Evolutionary conservation across 2,329 filamentous ascomycete genomes (phyloP).

Genomic region (Claviceps cyperi): DNA sequence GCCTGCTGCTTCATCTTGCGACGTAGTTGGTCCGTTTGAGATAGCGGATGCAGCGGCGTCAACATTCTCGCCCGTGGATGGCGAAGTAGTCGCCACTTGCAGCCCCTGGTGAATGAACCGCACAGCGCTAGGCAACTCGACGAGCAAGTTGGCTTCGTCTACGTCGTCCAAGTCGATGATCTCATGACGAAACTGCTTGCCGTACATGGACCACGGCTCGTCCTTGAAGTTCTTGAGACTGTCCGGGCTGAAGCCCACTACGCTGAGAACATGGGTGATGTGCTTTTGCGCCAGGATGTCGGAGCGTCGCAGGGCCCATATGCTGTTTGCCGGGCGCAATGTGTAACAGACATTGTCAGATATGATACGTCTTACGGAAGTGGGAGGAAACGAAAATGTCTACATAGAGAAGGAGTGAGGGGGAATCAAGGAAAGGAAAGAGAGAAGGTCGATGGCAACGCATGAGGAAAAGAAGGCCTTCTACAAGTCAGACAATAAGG

Average conservation of each 20-base stretch:
- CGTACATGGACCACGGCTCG: constrained; percentile 32
- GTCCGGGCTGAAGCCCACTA: constrained; percentile 41
- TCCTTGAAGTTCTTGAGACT: constrained; percentile 31
- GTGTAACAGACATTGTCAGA: no score
- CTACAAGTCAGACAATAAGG: background rate
- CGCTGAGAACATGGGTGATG: constrained; percentile 86
- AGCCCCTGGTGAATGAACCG: constrained; percentile 55
- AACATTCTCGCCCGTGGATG: background rate
- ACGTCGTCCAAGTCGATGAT: constrained; percentile 81
- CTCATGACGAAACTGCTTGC: constrained; percentile 53
- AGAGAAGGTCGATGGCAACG: background rate
- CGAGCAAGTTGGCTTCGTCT: constrained; percentile 73
- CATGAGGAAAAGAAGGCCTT: no score
- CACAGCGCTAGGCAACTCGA: constrained; percentile 65
- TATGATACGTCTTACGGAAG: no score
- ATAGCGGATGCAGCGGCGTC: background rate
- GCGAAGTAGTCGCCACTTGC: background rate
- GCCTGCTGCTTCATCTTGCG: no score
- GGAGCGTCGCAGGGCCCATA: constrained; percentile 64
- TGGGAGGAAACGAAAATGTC: no score
- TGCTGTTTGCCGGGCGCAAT: constrained; percentile 31
- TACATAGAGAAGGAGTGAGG: background rate
- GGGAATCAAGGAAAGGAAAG: no score
- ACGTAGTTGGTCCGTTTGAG: no score
- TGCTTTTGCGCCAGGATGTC: constrained; percentile 54